Evolutionary conservation across 345 rosid genomes (phyloP).

Genomic region (Gossypium herbaceum): DNA sequence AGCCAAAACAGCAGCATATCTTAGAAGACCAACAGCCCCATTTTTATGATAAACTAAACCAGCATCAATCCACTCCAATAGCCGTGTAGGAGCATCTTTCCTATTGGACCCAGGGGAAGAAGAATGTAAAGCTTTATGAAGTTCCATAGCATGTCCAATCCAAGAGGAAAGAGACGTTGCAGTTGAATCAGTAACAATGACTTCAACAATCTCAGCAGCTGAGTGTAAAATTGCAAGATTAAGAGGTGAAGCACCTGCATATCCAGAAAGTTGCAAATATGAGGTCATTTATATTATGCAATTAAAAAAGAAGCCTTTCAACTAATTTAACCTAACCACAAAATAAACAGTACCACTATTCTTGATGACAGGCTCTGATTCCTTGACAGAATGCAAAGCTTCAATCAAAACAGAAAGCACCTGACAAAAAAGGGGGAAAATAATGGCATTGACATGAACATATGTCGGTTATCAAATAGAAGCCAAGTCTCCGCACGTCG

Average conservation of each 20-base stretch:
- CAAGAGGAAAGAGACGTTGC: conserved; percentile 84
- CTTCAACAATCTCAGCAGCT: conserved; percentile 93
- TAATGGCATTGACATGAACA: conserved; percentile 20
- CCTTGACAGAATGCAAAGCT: conserved; percentile 79
- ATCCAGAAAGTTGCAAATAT: conserved; percentile 27
- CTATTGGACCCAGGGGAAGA: conserved; percentile 91
- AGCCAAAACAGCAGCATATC: conserved; percentile 82
- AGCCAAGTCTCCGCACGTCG: neutral
- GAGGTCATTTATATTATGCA: conserved; percentile 14
- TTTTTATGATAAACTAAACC: conserved; percentile 89
- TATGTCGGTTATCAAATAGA: conserved; percentile 11
- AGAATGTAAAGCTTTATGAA: conserved; percentile 82
- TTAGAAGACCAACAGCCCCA: conserved; percentile 83
- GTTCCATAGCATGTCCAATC: conserved; percentile 83
- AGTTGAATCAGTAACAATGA: conserved; percentile 81
- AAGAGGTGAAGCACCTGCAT: conserved; percentile 80
- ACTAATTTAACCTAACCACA: conserved; percentile 11
- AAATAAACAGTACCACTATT: conserved; percentile 45
- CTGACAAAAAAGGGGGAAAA: conserved; percentile 26
- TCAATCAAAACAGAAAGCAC: conserved; percentile 75
- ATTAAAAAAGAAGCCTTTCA: conserved; percentile 14
- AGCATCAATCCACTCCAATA: conserved; percentile 94
- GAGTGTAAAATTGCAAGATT: conserved; percentile 95
- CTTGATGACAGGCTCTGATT: conserved; percentile 59
- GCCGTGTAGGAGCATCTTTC: conserved; percentile 88